A percentile compares a stretch with the other conserved stretches of the same genome.
Evolutionary conservation across 768 basidiomycete genomes (phyloP).

Genomic region (Pulveroboletus sp.): DNA sequence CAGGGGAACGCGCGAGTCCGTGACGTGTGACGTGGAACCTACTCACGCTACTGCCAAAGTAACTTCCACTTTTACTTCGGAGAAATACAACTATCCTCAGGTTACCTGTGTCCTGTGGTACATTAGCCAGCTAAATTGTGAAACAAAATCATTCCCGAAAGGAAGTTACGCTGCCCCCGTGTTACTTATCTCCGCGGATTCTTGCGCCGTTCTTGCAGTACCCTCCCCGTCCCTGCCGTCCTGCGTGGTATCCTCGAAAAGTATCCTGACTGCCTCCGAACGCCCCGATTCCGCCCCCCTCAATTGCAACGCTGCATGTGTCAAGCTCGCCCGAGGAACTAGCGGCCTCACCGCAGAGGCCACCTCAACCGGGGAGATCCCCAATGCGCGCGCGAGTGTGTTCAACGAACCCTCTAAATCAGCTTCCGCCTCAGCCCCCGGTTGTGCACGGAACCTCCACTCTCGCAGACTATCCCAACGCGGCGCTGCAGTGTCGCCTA

Average conservation of each 20-base stretch:
- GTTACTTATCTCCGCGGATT: not conserved
- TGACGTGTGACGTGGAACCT: too few relatives aligned
- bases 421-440: not conserved
- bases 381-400: conserved; percentile 57
- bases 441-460: conserved; percentile 5
- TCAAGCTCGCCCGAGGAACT: conserved; percentile 58
- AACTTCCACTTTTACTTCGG: too few relatives aligned
- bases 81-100: too few relatives aligned
- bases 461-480: not conserved
- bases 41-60: too few relatives aligned
- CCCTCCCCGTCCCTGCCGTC: too few relatives aligned
- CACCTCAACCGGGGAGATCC: conserved; percentile 55
- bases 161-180: too few relatives aligned
- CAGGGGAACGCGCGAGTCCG: too few relatives aligned
- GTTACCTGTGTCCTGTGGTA: too few relatives aligned
- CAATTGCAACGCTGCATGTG: conserved; percentile 44
- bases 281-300: conserved; percentile 42
- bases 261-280: conserved; percentile 39
- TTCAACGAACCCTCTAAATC: conserved; percentile 55
- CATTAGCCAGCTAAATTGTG: too few relatives aligned
- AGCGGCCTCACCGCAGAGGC: conserved; percentile 59
- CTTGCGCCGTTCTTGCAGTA: not conserved
- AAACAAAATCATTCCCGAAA: too few relatives aligned
- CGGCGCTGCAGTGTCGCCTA: conserved; percentile 2
- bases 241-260: conserved; percentile 15